Evolutionary conservation across 768 basidiomycete genomes (phyloP).

Genomic region (Lentinula edodes): DNA sequence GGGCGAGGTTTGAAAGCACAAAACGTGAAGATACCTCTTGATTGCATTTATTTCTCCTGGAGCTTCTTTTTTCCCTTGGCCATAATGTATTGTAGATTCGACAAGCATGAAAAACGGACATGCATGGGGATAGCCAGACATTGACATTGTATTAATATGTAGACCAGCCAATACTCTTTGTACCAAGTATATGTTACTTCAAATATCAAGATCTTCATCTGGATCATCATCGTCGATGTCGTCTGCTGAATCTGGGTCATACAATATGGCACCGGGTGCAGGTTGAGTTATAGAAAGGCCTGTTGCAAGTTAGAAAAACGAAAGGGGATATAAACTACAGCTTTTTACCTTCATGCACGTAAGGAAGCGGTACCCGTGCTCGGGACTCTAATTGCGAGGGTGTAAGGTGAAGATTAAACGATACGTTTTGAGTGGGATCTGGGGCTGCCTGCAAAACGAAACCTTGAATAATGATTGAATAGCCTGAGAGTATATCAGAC

Average conservation of each 20-base stretch:
- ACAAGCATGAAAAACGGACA: background rate
- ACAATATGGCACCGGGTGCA: constrained; percentile 56
- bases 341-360: constrained; percentile 74
- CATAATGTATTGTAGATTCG: background rate
- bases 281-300: background rate
- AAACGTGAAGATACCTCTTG: background rate
- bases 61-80: background rate
- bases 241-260: constrained; percentile 91
- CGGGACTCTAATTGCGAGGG: constrained; percentile 74
- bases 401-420: constrained; percentile 88
- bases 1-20: constrained; percentile 5
- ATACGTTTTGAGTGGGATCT: constrained; percentile 63
- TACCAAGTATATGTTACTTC: constrained; percentile 5
- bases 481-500: background rate
- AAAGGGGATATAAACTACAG: background rate
- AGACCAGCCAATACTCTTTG: background rate
- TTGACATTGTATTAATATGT: background rate
- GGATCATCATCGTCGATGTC: constrained; percentile 96
- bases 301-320: constrained; percentile 6
- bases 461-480: background rate
- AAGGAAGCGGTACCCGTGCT: constrained; percentile 83
- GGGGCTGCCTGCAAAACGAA: constrained; percentile 25
- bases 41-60: background rate
- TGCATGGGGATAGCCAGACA: background rate
- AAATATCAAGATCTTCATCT: constrained; percentile 90